These are phyloP conservation scores for Ceratocystis cubensis DNA, from an alignment of 2,329 filamentous ascomycete genomes.

Conservation along the genomic window DNA sequence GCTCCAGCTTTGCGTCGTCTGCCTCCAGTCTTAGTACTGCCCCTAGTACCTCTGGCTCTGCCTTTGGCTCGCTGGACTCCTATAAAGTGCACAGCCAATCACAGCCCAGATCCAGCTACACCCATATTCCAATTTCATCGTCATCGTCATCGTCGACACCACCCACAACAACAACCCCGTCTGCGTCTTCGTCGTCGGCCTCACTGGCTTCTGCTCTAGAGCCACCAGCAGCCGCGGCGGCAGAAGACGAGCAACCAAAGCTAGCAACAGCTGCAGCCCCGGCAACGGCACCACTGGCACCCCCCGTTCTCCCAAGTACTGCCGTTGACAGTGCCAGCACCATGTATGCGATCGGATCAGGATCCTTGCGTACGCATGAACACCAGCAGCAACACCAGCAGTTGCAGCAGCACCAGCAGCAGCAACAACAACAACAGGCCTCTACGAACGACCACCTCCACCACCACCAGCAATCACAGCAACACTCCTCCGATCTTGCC, in stretches of 20 bases:
- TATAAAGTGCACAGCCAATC: constrained; percentile 3
- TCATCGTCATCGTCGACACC: not conserved
- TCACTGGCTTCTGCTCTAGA: too few species aligned
- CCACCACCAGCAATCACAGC: constrained; percentile 11
- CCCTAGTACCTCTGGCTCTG: not conserved
- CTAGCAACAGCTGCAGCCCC: not conserved
- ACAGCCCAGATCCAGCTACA: not conserved
- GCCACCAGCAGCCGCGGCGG: not conserved
- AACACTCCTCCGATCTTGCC: constrained; percentile 11
- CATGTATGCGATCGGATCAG: not conserved
- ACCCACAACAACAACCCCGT: not conserved
- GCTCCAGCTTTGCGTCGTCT: not conserved
- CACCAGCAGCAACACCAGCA: not conserved
- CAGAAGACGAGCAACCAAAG: not conserved
- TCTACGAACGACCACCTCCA: constrained; percentile 3
- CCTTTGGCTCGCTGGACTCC: not conserved
- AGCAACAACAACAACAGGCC: not conserved
- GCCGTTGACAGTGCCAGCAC: not conserved
- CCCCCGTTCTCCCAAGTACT: not conserved
- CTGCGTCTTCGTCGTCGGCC: too few species aligned
- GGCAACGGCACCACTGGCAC: not conserved
- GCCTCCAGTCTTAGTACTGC: not conserved
- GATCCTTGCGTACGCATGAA: not conserved
- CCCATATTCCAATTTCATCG: not conserved
- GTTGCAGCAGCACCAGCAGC: constrained; percentile 7